A percentile compares a stretch with the other conserved stretches of the same genome.
These are phyloP conservation scores for Epichloe coenophiala DNA, from an alignment of 2,329 filamentous ascomycete genomes.

Conservation along the genomic window DNA sequence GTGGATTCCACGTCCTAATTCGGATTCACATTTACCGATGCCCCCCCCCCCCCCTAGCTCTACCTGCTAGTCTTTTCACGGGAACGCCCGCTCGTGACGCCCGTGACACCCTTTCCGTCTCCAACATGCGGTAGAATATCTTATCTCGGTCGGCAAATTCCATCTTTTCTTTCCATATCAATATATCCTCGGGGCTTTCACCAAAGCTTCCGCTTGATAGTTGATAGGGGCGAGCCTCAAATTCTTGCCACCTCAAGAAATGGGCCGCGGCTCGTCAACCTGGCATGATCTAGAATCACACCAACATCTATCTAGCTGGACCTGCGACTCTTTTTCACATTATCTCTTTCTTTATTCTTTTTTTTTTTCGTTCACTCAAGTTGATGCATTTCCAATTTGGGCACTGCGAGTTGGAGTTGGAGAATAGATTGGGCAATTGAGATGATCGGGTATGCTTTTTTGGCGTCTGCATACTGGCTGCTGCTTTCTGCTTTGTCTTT, in stretches of 20 bases:
- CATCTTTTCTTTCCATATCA: not conserved
- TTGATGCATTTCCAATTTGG: not conserved
- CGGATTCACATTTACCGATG: not conserved
- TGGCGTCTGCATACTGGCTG: constrained; percentile 8
- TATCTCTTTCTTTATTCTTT: not conserved
- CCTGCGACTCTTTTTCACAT: not conserved
- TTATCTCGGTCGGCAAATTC: no score
- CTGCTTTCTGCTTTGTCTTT: not conserved
- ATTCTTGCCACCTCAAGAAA: not conserved
- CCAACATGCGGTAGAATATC: no score
- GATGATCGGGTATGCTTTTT: constrained; percentile 1
- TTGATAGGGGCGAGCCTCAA: not conserved
- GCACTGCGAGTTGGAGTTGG: constrained; percentile 5
- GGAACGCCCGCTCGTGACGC: no score
- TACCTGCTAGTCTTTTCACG: no score
- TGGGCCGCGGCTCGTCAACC: no score
- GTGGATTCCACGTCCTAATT: constrained; percentile 13
- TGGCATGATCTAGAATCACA: not conserved
- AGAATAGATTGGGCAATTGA: constrained; percentile 1
- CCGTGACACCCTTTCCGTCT: no score
- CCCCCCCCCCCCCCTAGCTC: no score
- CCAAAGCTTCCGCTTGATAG: not conserved
- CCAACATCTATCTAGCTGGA: not conserved
- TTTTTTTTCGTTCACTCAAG: not conserved
- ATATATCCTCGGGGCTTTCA: not conserved